phyloP scores from a whole-genome alignment of 306 rosid genomes.

The Castanopsis chinensis region DNA sequence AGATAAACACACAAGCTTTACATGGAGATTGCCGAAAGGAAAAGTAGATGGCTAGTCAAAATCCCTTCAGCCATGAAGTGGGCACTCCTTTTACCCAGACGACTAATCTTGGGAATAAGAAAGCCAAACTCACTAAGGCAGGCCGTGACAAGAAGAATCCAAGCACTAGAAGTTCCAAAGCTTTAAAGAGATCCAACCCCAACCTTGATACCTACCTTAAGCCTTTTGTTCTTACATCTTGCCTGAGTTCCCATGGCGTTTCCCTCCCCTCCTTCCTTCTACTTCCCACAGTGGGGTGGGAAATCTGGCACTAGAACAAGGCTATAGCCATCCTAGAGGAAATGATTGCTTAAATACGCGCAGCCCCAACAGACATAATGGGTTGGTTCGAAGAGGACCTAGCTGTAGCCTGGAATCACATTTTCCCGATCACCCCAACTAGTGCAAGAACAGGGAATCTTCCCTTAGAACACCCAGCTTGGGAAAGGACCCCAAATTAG shows the following conservation, averaged over 20 bases:
- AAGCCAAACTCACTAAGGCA: rapidly evolving
- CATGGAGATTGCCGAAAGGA: rapidly evolving
- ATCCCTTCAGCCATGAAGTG: rapidly evolving
- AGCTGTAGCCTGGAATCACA: no score
- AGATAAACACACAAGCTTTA: rapidly evolving
- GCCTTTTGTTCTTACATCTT: rapidly evolving
- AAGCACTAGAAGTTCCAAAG: no score
- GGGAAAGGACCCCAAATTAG: no score
- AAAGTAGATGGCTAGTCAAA: rapidly evolving
- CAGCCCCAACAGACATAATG: rapidly evolving
- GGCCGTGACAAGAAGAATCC: rapidly evolving
- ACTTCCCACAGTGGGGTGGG: no score
- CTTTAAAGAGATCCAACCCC: rapidly evolving
- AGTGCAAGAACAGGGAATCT: no score
- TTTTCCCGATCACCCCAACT: rapidly evolving
- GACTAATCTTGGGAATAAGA: no score
- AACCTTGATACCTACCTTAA: rapidly evolving
- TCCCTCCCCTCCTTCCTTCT: no score
- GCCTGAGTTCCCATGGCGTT: rapidly evolving
- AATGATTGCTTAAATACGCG: rapidly evolving
- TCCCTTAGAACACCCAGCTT: no score
- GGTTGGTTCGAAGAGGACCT: no score
- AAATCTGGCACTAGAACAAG: no score
- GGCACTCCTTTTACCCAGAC: rapidly evolving
- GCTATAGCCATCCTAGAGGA: rapidly evolving